phyloP scores from a whole-genome alignment of 176 grass and related monocot genomes.

The Guadua angustifolia region DNA sequence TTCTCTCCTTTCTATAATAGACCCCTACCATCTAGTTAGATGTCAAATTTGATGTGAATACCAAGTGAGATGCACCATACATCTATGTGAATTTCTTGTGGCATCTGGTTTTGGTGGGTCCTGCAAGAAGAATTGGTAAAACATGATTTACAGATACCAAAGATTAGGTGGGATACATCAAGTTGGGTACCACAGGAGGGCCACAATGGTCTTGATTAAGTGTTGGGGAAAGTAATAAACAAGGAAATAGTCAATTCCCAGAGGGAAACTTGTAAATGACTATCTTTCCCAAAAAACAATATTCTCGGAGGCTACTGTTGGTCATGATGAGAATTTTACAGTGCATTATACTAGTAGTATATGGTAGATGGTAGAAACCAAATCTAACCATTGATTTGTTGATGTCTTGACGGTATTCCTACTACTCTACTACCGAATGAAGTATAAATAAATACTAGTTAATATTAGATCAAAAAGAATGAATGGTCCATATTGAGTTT shows the following conservation, averaged over 20 bases:
- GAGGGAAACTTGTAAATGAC: conserved; percentile 5
- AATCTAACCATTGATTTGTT: no score
- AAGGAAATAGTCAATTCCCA: conserved; percentile 11
- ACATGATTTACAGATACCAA: conserved; percentile 6
- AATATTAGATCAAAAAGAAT: no score
- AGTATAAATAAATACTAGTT: no score
- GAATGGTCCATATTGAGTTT: no score
- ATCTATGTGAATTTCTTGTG: background rate
- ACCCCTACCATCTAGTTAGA: conserved; percentile 19
- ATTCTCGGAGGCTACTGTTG: background rate
- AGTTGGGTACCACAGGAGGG: background rate
- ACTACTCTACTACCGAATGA: no score
- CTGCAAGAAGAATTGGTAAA: background rate
- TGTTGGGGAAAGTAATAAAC: conserved; percentile 11
- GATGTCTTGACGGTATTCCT: no score
- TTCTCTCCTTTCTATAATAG: conserved; percentile 25
- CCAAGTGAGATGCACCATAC: conserved; percentile 5
- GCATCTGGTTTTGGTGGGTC: conserved; percentile 14
- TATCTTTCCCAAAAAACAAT: background rate
- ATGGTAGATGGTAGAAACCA: no score
- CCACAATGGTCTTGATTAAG: background rate
- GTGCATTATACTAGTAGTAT: no score
- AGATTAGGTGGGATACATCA: background rate
- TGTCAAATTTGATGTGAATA: conserved; percentile 30
- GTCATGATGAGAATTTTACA: background rate